Percentiles rank a stretch among this genome's conserved stretches.
Conservation (phyloP, 768 basidiomycete species). For the Lentinula detonsa region DNA sequence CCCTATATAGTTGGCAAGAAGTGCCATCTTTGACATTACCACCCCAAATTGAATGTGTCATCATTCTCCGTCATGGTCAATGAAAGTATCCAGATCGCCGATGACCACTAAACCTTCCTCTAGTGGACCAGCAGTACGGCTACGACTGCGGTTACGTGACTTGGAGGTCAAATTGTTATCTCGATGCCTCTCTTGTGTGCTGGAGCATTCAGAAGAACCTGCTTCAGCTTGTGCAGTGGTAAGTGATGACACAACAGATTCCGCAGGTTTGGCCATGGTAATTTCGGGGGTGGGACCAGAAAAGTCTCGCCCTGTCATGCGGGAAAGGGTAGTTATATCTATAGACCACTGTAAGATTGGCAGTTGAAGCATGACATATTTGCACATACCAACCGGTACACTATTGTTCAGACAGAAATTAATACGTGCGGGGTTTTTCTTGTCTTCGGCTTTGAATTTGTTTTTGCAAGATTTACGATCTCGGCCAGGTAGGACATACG, state of each 20-base stretch:
- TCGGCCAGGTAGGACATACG: conserved; percentile 76
- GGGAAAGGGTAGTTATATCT: conserved; percentile 71
- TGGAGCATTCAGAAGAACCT: not conserved
- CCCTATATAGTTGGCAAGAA: no score
- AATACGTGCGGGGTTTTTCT: conserved; percentile 69
- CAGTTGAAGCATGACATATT: not conserved
- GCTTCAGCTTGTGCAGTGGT: conserved; percentile 1
- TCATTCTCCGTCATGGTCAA: not conserved
- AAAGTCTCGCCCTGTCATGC: conserved; percentile 84
- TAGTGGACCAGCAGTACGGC: conserved; percentile 11
- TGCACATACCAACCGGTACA: conserved; percentile 65
- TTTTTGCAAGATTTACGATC: conserved; percentile 88
- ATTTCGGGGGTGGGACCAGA: conserved; percentile 77
- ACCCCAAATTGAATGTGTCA: not conserved
- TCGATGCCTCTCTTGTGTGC: not conserved
- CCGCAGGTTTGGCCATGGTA: conserved; percentile 28
- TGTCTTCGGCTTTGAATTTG: conserved; percentile 90
- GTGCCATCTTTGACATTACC: not conserved
- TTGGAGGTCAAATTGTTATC: not conserved
- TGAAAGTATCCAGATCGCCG: conserved; percentile 14
- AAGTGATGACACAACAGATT: conserved; percentile 8
- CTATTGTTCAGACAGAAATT: conserved; percentile 70
- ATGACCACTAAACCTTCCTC: conserved; percentile 18
- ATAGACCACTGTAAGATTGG: not conserved
- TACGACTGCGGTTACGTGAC: conserved; percentile 18